Evolutionary conservation across 2,329 filamentous ascomycete genomes (phyloP), one percentile per base, ranked within the genome.

Genomic region (Paraphoma sp.): DNA sequence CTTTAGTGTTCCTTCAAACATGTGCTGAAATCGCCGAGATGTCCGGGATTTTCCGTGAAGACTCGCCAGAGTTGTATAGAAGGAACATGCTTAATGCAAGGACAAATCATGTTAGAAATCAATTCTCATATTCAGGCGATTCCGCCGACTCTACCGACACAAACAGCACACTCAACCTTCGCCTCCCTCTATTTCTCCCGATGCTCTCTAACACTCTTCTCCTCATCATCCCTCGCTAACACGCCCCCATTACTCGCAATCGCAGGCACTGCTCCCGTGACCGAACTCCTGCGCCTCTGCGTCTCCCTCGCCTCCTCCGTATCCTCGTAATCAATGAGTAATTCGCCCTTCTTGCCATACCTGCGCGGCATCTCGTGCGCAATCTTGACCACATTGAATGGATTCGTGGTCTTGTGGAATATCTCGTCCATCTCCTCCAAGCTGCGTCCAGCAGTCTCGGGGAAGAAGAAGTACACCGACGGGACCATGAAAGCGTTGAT

Each of bases 381-480:
- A 29, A 84, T 75, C 50, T 76, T 73, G 23, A 85, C 82, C 3
- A 84, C 78, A 16, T 79, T 69, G 59, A 85, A 83, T 48, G 82
- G 70, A 18, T 76, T 81, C 28, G 72, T 76, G 1, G 82, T 82
- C 59, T 85, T 84, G 70, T 80, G 80, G 79, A 89, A 89, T 62
- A 91, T 87, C 54, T 85, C 81, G 67, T 91, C 88, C 69, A 74
- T 74, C 48, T 74, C 72, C 45, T 75, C 72, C 3, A 74, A 62
- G 4, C 73, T 75, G 41, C 65, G 81, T 53, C 81, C 82, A 9
- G 84, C 84, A 2, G 85, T 87, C 66, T 87, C 85, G 0, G 85
- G 85, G 70, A 85, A 87, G 79, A 87, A 86, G 74, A 86, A 84
- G 75, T 86, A 87, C 46, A 84, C 81, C 7, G 81, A 79, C 0